A percentile compares a stretch with the other conserved stretches of the same genome.
Conservation (phyloP, 1,139 yeast genomes). For the Magnusiomyces ingens region DNA sequence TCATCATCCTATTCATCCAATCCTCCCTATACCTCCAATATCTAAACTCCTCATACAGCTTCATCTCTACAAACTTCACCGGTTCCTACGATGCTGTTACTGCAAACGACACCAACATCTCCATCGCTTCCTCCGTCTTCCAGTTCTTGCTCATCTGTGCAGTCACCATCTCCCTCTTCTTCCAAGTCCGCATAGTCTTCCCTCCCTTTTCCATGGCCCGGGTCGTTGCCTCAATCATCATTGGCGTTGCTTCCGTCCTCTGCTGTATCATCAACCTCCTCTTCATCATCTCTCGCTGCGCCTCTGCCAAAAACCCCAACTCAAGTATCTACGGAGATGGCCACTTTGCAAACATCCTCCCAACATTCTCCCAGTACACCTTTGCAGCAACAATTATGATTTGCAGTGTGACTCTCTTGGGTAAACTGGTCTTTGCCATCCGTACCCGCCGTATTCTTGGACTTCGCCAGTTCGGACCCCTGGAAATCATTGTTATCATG, state of each 20-base stretch:
- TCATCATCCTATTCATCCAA: constrained; percentile 50
- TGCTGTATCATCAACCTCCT: constrained; percentile 32
- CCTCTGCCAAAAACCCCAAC: constrained; percentile 6
- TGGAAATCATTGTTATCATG: constrained; percentile 76
- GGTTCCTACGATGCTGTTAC: constrained; percentile 38
- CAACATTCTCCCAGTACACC: constrained; percentile 39
- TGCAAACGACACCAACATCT: constrained; percentile 35
- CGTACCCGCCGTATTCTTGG: constrained; percentile 70
- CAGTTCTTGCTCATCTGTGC: constrained; percentile 52
- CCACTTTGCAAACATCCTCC: constrained; percentile 11
- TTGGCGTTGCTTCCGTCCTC: constrained; percentile 40
- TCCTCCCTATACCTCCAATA: constrained; percentile 52
- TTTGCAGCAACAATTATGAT: constrained; percentile 64
- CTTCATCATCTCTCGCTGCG: constrained; percentile 5
- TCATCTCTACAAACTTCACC: constrained; percentile 47
- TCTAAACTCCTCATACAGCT: constrained; percentile 46
- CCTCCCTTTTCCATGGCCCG: constrained; percentile 41
- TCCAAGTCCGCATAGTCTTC: constrained; percentile 67
- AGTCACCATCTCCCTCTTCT: constrained; percentile 58
- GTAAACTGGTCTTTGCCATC: constrained; percentile 61
- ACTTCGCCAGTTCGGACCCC: constrained; percentile 68
- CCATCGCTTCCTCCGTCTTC: constrained; percentile 54
- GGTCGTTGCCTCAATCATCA: constrained; percentile 37
- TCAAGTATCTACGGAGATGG: constrained; percentile 9
- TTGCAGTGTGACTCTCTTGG: constrained; percentile 51